phyloP scores from a whole-genome alignment of 306 rosid genomes.

The Erythrophleum fordii region DNA sequence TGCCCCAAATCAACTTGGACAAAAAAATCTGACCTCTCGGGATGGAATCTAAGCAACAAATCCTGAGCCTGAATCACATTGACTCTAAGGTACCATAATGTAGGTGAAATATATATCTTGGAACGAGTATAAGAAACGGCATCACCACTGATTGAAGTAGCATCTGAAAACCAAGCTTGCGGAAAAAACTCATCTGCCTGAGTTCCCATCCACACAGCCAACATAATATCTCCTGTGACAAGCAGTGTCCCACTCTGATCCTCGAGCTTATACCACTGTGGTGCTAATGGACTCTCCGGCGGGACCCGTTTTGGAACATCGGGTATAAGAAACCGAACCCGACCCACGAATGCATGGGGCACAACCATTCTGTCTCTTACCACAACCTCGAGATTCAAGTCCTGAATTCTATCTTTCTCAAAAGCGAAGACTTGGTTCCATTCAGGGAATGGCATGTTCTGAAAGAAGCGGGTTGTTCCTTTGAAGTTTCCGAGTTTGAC shows the following conservation, averaged over 20 bases:
- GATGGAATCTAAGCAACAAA: conserved; percentile 31
- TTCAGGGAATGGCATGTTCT: conserved; percentile 22
- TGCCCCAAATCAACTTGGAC: conserved; percentile 52
- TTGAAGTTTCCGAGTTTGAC: conserved; percentile 48
- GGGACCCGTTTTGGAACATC: conserved; percentile 43
- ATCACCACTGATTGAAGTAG: conserved; percentile 24
- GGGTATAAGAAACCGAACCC: conserved; percentile 1
- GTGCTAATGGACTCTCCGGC: conserved; percentile 47
- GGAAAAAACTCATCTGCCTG: conserved; percentile 54
- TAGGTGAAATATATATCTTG: conserved; percentile 53
- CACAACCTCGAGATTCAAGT: neutral
- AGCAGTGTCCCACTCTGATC: conserved; percentile 14
- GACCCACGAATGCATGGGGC: conserved; percentile 31
- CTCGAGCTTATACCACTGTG: conserved; percentile 49
- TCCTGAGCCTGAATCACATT: conserved; percentile 58
- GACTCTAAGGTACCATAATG: conserved; percentile 59
- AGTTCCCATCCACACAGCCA: conserved; percentile 58
- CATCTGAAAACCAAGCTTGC: conserved; percentile 48
- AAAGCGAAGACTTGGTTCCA: conserved; percentile 52
- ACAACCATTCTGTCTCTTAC: conserved; percentile 24
- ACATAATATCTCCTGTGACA: conserved; percentile 48
- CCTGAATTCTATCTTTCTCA: conserved; percentile 39
- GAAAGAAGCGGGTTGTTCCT: conserved; percentile 39
- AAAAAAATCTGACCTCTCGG: conserved; percentile 36
- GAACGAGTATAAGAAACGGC: conserved; percentile 36